These are phyloP conservation scores for Nemania sp. DNA, from an alignment of 2,329 filamentous ascomycete species.

Conservation along the genomic window DNA sequence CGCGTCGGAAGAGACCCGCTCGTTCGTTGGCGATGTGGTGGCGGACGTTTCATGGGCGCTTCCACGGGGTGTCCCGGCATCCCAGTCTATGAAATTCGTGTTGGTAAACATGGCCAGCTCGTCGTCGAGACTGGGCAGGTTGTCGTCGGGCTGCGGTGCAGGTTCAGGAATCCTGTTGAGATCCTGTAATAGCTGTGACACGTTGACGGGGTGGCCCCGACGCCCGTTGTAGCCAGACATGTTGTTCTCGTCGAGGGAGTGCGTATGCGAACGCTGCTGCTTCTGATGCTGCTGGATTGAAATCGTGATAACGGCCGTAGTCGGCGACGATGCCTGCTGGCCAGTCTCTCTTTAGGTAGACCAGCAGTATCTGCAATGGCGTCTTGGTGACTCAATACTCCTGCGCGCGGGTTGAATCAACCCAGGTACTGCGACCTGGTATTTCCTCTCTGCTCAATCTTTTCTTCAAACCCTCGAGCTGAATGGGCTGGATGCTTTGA, in stretches of 20 bases:
- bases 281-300: neutral
- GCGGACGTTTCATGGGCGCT: constrained; percentile 30
- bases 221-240: constrained; percentile 66
- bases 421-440: neutral
- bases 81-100: constrained; percentile 80
- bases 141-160: constrained; percentile 48
- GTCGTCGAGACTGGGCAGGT: constrained; percentile 44
- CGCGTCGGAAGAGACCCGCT: constrained; percentile 29
- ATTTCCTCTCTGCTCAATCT: neutral
- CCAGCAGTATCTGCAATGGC: neutral
- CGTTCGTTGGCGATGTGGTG: constrained; percentile 36
- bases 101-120: constrained; percentile 82
- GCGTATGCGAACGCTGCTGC: neutral
- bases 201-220: constrained; percentile 71
- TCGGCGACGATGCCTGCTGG: neutral
- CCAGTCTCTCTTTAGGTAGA: neutral
- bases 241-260: constrained; percentile 16
- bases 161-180: constrained; percentile 76
- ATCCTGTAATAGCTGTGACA: constrained; percentile 86
- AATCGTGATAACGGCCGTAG: neutral
- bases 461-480: too few species aligned
- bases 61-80: constrained; percentile 44
- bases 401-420: constrained; percentile 4
- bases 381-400: neutral
- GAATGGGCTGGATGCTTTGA: neutral